phyloP scores from a whole-genome alignment of 2,329 filamentous ascomycete genomes.

The Diaporthe ilicicola region DNA sequence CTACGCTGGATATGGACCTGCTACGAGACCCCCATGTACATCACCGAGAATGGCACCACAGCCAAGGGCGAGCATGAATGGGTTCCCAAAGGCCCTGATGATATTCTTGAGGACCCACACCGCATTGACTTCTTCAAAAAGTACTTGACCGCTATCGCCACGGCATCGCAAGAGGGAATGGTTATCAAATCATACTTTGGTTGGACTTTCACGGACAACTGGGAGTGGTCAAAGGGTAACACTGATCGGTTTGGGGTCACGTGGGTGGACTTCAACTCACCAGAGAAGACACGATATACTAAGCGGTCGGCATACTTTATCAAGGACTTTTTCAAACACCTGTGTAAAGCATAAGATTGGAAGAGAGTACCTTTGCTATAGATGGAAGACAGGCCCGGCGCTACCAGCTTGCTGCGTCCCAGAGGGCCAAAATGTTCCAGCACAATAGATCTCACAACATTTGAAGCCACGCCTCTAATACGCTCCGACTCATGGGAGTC shows the following conservation, averaged over 20 bases:
- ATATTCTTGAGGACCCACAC: slow-evolving; percentile 48
- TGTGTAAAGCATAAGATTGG: slow-evolving; percentile 10
- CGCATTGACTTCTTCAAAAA: slow-evolving; percentile 49
- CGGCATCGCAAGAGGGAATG: slow-evolving; percentile 47
- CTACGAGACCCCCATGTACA: slow-evolving; percentile 51
- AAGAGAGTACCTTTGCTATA: no score
- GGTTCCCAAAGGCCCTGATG: slow-evolving; percentile 40
- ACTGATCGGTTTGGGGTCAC: slow-evolving; percentile 50
- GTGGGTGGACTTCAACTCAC: slow-evolving; percentile 50
- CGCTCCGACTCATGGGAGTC: no score
- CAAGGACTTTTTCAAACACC: slow-evolving; percentile 41
- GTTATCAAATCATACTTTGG: slow-evolving; percentile 51
- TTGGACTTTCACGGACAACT: slow-evolving; percentile 54
- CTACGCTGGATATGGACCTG: slow-evolving; percentile 51
- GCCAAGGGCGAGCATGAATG: slow-evolving; percentile 48
- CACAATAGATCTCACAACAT: no score
- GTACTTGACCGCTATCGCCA: slow-evolving; percentile 49
- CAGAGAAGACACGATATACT: slow-evolving; percentile 46
- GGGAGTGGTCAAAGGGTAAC: slow-evolving; percentile 53
- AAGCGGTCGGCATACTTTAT: slow-evolving; percentile 44
- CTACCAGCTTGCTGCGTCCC: no score
- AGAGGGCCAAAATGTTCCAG: no score
- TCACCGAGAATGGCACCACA: slow-evolving; percentile 53
- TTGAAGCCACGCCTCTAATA: no score
- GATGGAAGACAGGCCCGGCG: no score